These are phyloP conservation scores for Pleurotus ostreatus DNA, from an alignment of 768 basidiomycete species.

Conservation along the genomic window DNA sequence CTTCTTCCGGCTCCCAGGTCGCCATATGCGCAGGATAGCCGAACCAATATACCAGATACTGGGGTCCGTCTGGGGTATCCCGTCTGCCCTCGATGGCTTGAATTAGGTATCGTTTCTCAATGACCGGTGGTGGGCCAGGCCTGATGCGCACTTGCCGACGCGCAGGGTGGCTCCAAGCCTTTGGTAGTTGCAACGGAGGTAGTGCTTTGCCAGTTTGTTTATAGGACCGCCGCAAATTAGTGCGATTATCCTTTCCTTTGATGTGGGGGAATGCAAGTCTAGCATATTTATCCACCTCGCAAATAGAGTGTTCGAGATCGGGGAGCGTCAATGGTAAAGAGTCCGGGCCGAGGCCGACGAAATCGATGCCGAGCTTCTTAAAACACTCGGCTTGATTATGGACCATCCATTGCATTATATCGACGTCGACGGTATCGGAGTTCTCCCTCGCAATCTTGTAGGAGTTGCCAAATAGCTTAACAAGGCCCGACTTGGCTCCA, in stretches of 20 bases:
- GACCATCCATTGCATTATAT: conserved; percentile 63
- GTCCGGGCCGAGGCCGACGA: conserved; percentile 47
- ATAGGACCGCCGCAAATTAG: conserved; percentile 35
- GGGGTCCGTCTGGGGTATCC: conserved; percentile 25
- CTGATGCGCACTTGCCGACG: conserved; percentile 40
- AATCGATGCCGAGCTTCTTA: conserved; percentile 48
- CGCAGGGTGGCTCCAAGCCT: conserved; percentile 51
- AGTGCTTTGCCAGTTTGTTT: conserved; percentile 19
- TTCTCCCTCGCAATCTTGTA: conserved; percentile 25
- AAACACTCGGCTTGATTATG: conserved; percentile 59
- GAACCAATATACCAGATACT: conserved; percentile 52
- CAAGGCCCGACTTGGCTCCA: conserved; percentile 63
- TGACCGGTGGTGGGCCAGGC: conserved; percentile 25
- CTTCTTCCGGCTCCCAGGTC: conserved; percentile 54
- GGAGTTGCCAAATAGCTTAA: conserved; percentile 55
- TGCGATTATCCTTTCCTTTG: conserved; percentile 32
- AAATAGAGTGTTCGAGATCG: conserved; percentile 76
- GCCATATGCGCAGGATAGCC: conserved; percentile 48
- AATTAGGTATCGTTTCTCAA: conserved; percentile 41
- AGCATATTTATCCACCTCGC: conserved; percentile 77
- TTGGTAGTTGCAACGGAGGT: conserved; percentile 35
- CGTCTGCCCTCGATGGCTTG: conserved; percentile 35
- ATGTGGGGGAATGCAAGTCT: conserved; percentile 50
- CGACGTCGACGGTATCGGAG: conserved; percentile 41
- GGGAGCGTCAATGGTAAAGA: conserved; percentile 54